A percentile compares a stretch with the other conserved stretches of the same genome.
These are phyloP conservation scores for Apiospora kogelbergensis DNA, from an alignment of 2,329 filamentous ascomycete species.

Conservation along the genomic window DNA sequence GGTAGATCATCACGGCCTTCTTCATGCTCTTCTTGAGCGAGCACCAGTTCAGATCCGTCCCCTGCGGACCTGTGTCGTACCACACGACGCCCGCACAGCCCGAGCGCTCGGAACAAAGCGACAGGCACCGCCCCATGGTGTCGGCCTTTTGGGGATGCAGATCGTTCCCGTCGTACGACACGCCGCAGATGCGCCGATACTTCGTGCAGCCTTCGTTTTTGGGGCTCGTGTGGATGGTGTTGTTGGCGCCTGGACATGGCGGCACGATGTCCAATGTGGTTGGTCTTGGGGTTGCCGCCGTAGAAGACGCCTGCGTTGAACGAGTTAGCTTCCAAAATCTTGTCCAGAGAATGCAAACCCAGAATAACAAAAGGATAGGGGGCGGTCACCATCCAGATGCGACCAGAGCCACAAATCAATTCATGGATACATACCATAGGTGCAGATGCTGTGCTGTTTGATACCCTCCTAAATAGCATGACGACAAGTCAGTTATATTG, in stretches of 20 bases:
- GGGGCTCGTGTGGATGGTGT: background rate
- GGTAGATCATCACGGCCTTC: background rate
- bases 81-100: background rate
- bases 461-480: background rate
- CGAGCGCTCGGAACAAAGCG: background rate
- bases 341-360: background rate
- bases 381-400: background rate
- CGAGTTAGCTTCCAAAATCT: background rate
- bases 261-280: background rate
- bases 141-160: background rate
- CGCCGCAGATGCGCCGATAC: background rate
- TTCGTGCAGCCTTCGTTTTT: background rate
- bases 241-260: background rate
- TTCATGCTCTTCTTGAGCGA: background rate
- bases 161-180: background rate
- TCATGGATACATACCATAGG: background rate
- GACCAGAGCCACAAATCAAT: background rate
- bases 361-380: background rate
- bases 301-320: background rate
- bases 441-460: background rate
- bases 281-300: background rate
- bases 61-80: background rate
- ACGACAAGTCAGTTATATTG: background rate
- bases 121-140: background rate
- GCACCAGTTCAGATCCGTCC: background rate